Evolutionary conservation across 1,139 yeast species (phyloP).

Genomic region (Yamadazyma diddensiae): DNA sequence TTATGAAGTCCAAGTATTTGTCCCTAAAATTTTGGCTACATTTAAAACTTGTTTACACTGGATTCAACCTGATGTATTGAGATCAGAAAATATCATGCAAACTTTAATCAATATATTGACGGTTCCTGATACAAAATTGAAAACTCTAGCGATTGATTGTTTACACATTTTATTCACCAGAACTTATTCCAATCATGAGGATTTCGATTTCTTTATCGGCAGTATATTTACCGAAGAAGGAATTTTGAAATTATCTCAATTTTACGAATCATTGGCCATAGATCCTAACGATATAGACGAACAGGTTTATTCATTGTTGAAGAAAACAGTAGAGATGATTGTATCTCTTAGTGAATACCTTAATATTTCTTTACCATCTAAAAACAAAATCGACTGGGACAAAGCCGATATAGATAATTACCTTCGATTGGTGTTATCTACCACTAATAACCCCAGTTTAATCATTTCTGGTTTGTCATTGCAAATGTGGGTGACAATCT

Average conservation of each 20-base stretch:
- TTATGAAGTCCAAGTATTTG: constrained; percentile 44
- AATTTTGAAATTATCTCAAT: constrained; percentile 59
- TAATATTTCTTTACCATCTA: constrained; percentile 39
- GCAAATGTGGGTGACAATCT: constrained; percentile 91
- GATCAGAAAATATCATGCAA: constrained; percentile 62
- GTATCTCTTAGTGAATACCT: constrained; percentile 83
- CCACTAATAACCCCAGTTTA: constrained; percentile 81
- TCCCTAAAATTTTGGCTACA: constrained; percentile 71
- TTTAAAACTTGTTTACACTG: constrained; percentile 89
- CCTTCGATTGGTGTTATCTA: constrained; percentile 68
- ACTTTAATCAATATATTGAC: constrained; percentile 62
- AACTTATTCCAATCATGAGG: constrained; percentile 64
- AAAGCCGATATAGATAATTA: constrained; percentile 61
- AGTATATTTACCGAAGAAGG: constrained; percentile 74
- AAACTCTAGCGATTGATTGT: constrained; percentile 86
- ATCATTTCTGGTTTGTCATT: constrained; percentile 88
- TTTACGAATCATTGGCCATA: constrained; percentile 59
- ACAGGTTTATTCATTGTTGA: constrained; percentile 69
- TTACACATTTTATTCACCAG: constrained; percentile 86
- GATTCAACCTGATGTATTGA: constrained; percentile 77
- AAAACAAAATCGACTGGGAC: constrained; percentile 43
- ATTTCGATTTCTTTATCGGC: constrained; percentile 77
- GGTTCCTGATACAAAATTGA: constrained; percentile 61
- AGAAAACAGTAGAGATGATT: constrained; percentile 90
- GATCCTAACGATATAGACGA: constrained; percentile 83